A percentile compares a stretch with the other conserved stretches of the same genome.
These are phyloP conservation scores for Azolla pinnata DNA, from an alignment of 75 land plant genomes.

Conservation along the genomic window DNA sequence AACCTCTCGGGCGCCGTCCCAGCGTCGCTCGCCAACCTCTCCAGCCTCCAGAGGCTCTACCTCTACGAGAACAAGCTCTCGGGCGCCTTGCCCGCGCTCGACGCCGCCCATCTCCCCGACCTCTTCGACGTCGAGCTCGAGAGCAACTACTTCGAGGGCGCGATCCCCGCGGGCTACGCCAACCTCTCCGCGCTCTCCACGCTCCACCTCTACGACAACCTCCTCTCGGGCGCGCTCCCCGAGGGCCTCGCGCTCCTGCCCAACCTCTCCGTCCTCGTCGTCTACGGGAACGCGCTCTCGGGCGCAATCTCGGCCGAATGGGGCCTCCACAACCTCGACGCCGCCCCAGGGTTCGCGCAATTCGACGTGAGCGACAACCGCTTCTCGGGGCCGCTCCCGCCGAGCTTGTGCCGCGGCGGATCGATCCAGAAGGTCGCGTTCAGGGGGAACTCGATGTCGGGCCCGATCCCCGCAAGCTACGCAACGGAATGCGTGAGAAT, in stretches of 20 bases:
- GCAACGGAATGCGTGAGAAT: conserved; percentile 47
- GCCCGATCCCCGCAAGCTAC: conserved; percentile 44
- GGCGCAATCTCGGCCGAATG: conserved; percentile 64
- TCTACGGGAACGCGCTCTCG: conserved; percentile 36
- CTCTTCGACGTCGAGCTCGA: too few species aligned
- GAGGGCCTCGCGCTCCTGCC: conserved; percentile 23
- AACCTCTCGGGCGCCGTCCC: conserved; percentile 13
- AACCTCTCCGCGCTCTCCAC: conserved; percentile 6
- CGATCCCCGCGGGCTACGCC: conserved; percentile 23
- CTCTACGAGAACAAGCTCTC: conserved; percentile 28
- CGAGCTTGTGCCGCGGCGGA: conserved; percentile 38
- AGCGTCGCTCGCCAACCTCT: conserved; percentile 2
- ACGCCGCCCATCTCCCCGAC: too few species aligned
- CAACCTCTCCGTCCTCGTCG: conserved; percentile 33
- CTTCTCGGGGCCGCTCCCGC: conserved; percentile 55
- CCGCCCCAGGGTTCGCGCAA: conserved; percentile 20
- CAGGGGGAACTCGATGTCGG: conserved; percentile 44
- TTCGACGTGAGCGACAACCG: conserved; percentile 43
- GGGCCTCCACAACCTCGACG: conserved; percentile 49
- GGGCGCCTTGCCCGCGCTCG: conserved; percentile 44
- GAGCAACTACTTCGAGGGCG: conserved; percentile 32
- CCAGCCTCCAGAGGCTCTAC: conserved; percentile 21
- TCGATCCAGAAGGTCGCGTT: conserved; percentile 39
- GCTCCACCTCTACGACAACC: conserved; percentile 12
- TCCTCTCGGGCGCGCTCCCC: conserved; percentile 11